Conservation (phyloP, 192 early-diverging fungal species). For the Rhizophagus clarus region DNA sequence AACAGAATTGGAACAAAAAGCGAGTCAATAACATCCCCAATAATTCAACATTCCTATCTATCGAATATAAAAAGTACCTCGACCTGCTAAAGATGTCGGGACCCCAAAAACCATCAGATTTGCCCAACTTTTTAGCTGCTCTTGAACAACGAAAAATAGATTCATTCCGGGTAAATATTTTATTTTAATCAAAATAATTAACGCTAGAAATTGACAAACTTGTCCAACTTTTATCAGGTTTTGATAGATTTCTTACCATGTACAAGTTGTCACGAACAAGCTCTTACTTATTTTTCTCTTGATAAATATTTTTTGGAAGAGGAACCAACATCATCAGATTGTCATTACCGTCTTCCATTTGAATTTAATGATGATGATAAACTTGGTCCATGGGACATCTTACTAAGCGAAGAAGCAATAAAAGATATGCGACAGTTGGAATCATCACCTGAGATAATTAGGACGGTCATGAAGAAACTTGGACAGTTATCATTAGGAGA, state of each 20-base stretch:
- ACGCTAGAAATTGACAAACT: not conserved
- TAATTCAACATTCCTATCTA: not conserved
- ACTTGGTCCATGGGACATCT: constrained; percentile 13
- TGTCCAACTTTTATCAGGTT: not conserved
- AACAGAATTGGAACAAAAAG: not conserved
- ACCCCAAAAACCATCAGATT: not conserved
- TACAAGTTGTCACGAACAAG: not conserved
- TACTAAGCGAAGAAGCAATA: constrained; percentile 22
- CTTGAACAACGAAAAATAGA: constrained; percentile 12
- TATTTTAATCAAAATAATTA: not conserved
- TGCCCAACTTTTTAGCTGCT: not conserved
- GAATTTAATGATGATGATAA: constrained; percentile 27
- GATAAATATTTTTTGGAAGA: constrained; percentile 20
- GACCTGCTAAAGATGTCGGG: not conserved
- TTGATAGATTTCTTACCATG: constrained; percentile 7
- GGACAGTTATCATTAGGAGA: constrained; percentile 8
- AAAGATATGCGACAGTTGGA: constrained; percentile 22
- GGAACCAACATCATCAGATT: not conserved
- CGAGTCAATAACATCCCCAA: no score
- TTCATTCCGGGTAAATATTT: not conserved
- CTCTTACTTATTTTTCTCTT: not conserved
- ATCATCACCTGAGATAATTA: not conserved
- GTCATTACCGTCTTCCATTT: constrained; percentile 12
- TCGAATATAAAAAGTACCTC: not conserved
- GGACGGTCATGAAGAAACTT: constrained; percentile 17